phyloP scores from a whole-genome alignment of 306 rosid genomes.

The Sicyos baderoa region DNA sequence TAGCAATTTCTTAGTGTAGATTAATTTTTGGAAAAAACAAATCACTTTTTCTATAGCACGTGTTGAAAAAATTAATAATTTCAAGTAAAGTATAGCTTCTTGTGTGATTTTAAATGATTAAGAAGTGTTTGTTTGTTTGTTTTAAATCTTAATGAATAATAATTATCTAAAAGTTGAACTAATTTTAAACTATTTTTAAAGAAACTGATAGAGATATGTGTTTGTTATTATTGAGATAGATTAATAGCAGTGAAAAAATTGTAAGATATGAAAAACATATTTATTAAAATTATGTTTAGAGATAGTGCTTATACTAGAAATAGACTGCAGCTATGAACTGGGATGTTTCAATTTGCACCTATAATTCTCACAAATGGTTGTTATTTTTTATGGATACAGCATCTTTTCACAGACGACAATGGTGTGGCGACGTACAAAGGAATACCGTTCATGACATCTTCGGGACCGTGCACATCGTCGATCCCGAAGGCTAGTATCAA shows the following conservation, averaged over 20 bases:
- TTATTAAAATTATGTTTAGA: no score
- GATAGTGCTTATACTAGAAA: not conserved
- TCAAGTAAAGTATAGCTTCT: no score
- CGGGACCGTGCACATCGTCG: slow-evolving; percentile 80
- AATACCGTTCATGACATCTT: slow-evolving; percentile 79
- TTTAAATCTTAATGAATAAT: not conserved
- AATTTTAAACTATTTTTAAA: not conserved
- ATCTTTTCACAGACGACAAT: slow-evolving; percentile 78
- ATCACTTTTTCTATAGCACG: no score
- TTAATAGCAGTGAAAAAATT: no score
- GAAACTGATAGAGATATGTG: not conserved
- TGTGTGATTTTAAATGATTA: not conserved
- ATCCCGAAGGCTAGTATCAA: slow-evolving; percentile 61
- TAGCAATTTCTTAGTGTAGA: not conserved
- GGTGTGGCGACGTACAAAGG: slow-evolving; percentile 87
- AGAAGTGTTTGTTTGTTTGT: no score
- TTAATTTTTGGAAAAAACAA: not conserved
- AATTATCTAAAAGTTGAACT: not conserved
- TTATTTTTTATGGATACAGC: slow-evolving; percentile 45
- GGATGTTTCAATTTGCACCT: not conserved
- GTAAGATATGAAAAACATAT: no score
- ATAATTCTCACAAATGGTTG: not conserved
- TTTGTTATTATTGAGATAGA: no score
- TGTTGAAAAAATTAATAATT: no score
- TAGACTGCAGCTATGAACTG: not conserved